Conservation (phyloP, 1,284 basidiomycete species). For the Melampsora larici-populina region DNA sequence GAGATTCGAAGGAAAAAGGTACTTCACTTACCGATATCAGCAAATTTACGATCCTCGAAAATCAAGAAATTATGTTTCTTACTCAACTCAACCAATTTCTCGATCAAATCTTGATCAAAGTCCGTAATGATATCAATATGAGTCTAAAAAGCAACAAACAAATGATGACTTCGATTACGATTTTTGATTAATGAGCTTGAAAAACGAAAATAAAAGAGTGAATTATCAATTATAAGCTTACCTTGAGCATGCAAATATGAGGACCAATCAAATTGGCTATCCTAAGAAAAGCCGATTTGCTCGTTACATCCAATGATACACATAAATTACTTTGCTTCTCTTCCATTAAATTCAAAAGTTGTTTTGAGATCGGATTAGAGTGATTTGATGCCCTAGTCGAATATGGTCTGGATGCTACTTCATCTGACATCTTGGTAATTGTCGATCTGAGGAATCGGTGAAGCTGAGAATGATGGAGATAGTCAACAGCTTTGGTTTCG, state of each 20-base stretch:
- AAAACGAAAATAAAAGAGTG: background rate
- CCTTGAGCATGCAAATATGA: conserved; percentile 91
- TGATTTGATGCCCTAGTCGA: conserved; percentile 1
- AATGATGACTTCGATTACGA: background rate
- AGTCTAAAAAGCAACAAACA: conserved; percentile 62
- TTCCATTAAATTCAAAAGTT: conserved; percentile 75
- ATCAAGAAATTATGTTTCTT: conserved; percentile 87
- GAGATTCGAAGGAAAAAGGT: background rate
- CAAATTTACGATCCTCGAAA: conserved; percentile 98
- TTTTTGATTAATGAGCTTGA: conserved; percentile 1
- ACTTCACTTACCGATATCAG: conserved; percentile 76
- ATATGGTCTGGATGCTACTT: background rate
- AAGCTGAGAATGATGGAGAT: too few relatives aligned
- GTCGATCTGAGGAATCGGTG: too few relatives aligned
- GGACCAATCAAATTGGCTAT: conserved; percentile 86
- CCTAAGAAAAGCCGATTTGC: conserved; percentile 71
- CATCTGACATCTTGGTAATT: too few relatives aligned
- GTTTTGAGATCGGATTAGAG: conserved; percentile 35
- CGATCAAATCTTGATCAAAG: conserved; percentile 72
- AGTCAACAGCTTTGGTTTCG: too few relatives aligned
- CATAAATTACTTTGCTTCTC: conserved; percentile 88
- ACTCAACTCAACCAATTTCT: conserved; percentile 69
- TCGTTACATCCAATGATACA: conserved; percentile 91
- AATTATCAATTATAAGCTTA: conserved; percentile 53
- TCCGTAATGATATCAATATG: conserved; percentile 95